phyloP scores from a whole-genome alignment of 805 yeast genomes.

The Candida sakaeoensis region DNA sequence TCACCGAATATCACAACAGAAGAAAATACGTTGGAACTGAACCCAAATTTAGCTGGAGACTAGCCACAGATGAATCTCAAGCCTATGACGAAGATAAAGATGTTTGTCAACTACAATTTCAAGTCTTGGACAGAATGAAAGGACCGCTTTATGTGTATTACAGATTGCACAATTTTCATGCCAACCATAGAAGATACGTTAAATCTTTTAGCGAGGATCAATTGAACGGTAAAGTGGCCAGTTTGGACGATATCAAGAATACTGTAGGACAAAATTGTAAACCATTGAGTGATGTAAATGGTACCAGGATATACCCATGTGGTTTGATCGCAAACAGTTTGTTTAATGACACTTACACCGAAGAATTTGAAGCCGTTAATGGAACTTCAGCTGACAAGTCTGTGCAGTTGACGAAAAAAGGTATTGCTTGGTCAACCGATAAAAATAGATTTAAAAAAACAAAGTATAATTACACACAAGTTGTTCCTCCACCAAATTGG shows the following conservation, averaged over 20 bases:
- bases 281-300: conserved; percentile 39
- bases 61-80: conserved; percentile 39
- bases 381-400: conserved; percentile 24
- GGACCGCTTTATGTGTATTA: conserved; percentile 43
- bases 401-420: conserved; percentile 33
- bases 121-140: conserved; percentile 27
- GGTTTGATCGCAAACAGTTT: conserved; percentile 79
- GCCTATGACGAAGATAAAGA: conserved; percentile 46
- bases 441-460: conserved; percentile 40
- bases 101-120: conserved; percentile 43
- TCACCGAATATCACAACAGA: conserved; percentile 36
- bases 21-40: conserved; percentile 14
- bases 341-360: conserved; percentile 65
- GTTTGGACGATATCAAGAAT: conserved; percentile 29
- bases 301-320: conserved; percentile 69
- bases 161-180: conserved; percentile 38
- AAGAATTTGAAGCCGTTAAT: conserved; percentile 33
- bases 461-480: conserved; percentile 31
- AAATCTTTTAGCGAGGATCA: conserved; percentile 44
- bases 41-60: conserved; percentile 32
- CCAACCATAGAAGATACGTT: conserved; percentile 43
- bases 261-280: conserved; percentile 44
- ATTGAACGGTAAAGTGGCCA: conserved; percentile 37
- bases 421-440: conserved; percentile 41
- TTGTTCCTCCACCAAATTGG: conserved; percentile 47